Evolutionary conservation across 2,329 filamentous ascomycete species (phyloP), one percentile per base, ranked within the genome.

Genomic region (Colletotrichum theobromicola): DNA sequence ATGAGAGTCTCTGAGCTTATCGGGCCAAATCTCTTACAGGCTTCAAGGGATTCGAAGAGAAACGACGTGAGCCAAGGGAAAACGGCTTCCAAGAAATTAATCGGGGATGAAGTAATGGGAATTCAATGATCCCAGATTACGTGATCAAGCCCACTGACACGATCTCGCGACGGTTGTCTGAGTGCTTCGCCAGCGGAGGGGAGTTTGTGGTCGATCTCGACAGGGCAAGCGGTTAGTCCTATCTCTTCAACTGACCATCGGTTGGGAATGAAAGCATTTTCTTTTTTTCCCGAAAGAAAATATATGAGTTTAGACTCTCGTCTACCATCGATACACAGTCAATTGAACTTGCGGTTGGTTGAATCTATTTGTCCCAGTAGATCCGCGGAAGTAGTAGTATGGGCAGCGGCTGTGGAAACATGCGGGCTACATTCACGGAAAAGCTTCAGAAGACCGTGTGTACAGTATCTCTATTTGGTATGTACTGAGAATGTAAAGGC

Each of bases 91-190:
- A 34, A 5, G n/a, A 61, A 24, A 18, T 32, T n/a, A 8, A 18
- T 3, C 69, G 69, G 7, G 64, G 66, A 9, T 76, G 75, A 74
- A 37, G 18, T 46, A 77, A 66, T 3, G 34, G 55, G 9, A 42
- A 64, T 4, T 18, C 62, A 8, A 32, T 21, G 7, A 63, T 77
- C 4, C 74, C 67, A 7, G 75, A 74, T 18, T 77, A 72, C 26
- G 21, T 60, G 32, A 64, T 77, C 24, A 61, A 34, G 30, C 21
- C 13, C 2, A 2, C 5, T 10, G 67, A 74, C 7, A 21, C 3
- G 4, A 61, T 71, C 21, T 64, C 67, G 3, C 67, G 71, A 10
- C 61, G 67, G 4, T 5, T 74, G 5, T 28, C 67, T 3, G 26
- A 58, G 18, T n/a, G 30, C 4, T 58, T 58, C 55, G 30, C 10